phyloP scores from a whole-genome alignment of 2,329 filamentous ascomycete genomes.

The Colletotrichum cuscutae region DNA sequence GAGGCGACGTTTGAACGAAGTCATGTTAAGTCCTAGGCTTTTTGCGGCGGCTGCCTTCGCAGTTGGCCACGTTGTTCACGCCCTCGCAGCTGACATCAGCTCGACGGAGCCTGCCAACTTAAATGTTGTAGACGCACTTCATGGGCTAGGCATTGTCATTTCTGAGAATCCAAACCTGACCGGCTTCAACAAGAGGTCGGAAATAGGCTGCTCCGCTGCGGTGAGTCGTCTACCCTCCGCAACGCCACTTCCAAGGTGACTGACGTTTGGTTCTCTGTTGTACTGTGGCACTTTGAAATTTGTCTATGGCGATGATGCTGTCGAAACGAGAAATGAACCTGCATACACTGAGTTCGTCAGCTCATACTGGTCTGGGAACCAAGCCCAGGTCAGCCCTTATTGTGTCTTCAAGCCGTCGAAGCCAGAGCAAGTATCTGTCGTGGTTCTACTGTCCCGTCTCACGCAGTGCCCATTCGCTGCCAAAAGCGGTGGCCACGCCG shows the following conservation, averaged over 20 bases:
- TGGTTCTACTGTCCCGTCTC: slow-evolving; percentile 39
- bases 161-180: slow-evolving; percentile 24
- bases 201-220: slow-evolving; percentile 4
- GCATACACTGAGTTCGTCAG: slow-evolving; percentile 15
- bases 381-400: slow-evolving; percentile 29
- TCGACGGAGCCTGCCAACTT: slow-evolving; percentile 27
- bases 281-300: slow-evolving; percentile 27
- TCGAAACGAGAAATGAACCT: slow-evolving; percentile 17
- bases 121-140: slow-evolving; percentile 33
- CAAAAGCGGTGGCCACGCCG: slow-evolving; percentile 32
- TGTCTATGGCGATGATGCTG: slow-evolving; percentile 23
- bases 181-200: background rate
- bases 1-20: background rate
- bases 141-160: slow-evolving; percentile 32
- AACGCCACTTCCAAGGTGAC: background rate
- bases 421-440: slow-evolving; percentile 41
- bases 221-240: background rate
- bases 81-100: background rate
- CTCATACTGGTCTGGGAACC: slow-evolving; percentile 32
- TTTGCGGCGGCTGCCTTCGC: background rate
- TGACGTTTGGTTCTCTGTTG: too few relatives aligned
- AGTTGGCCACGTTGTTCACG: background rate
- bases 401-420: slow-evolving; percentile 41
- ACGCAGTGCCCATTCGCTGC: slow-evolving; percentile 39
- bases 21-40: background rate